phyloP scores from a whole-genome alignment of 1,284 basidiomycete species.

The Puccinia sorghi region DNA sequence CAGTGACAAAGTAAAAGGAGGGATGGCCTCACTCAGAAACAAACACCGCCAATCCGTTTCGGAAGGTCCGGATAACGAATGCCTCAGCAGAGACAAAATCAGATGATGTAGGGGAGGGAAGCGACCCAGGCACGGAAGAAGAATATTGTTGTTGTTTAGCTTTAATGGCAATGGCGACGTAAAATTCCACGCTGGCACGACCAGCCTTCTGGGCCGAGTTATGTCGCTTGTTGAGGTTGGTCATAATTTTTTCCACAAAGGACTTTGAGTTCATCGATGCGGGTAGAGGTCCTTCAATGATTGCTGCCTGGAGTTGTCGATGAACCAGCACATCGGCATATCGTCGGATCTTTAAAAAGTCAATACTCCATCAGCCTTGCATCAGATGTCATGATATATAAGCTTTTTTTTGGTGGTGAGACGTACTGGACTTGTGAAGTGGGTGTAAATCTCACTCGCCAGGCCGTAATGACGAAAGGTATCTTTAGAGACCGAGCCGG shows the following conservation, averaged over 20 bases:
- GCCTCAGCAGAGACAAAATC: slow-evolving; percentile 61
- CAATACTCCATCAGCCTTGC: slow-evolving; percentile 20
- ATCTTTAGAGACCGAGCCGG: slow-evolving; percentile 86
- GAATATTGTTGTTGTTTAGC: slow-evolving; percentile 53
- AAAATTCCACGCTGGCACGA: slow-evolving; percentile 93
- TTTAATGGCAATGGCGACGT: slow-evolving; percentile 85
- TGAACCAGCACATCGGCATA: slow-evolving; percentile 83
- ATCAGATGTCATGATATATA: not conserved
- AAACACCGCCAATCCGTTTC: slow-evolving; percentile 93
- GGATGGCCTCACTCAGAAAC: slow-evolving; percentile 74
- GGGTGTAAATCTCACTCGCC: slow-evolving; percentile 94
- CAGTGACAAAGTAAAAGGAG: slow-evolving; percentile 30
- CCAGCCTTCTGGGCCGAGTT: slow-evolving; percentile 96
- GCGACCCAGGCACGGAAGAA: not conserved
- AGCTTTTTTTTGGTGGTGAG: not conserved
- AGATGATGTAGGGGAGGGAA: not conserved
- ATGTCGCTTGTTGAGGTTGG: slow-evolving; percentile 87
- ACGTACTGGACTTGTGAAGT: slow-evolving; percentile 69
- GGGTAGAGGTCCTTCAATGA: slow-evolving; percentile 79
- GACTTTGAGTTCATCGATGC: slow-evolving; percentile 81
- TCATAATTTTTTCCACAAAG: slow-evolving; percentile 82
- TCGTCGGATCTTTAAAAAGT: slow-evolving; percentile 51
- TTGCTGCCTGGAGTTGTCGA: slow-evolving; percentile 87
- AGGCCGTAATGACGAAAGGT: slow-evolving; percentile 96
- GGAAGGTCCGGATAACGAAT: slow-evolving; percentile 90